phyloP scores from a whole-genome alignment of 148 eudicot species.

The Pouteria glomerata region DNA sequence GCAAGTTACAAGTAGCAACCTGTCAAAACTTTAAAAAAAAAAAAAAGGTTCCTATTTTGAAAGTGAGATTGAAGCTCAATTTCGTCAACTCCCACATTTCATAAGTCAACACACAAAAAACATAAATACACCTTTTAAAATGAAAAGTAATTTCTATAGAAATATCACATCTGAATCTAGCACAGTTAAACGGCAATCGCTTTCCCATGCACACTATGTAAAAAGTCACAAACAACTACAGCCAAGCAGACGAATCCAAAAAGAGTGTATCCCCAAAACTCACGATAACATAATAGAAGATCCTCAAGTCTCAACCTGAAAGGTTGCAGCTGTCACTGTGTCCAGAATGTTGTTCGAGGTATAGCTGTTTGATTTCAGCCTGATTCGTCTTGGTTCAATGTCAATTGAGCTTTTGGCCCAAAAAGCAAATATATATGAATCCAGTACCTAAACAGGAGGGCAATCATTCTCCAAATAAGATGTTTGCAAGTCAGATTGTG shows the following conservation, averaged over 20 bases:
- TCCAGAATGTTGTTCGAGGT: constrained; percentile 80
- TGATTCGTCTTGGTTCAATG: constrained; percentile 64
- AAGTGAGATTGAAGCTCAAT: not conserved
- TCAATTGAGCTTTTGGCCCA: constrained; percentile 83
- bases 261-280: not conserved
- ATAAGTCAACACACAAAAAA: not conserved
- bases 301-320: constrained; percentile 66
- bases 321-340: constrained; percentile 79
- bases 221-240: not conserved
- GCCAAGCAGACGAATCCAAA: not conserved
- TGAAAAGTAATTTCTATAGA: not conserved
- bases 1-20: not conserved
- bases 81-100: not conserved
- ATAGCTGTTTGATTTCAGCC: constrained; percentile 79
- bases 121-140: not conserved
- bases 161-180: not conserved
- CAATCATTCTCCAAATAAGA: not conserved
- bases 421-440: constrained; percentile 82
- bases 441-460: constrained; percentile 48
- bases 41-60: not conserved
- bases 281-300: not conserved
- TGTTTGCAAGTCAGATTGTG: not conserved
- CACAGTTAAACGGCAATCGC: not conserved
- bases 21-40: no score
- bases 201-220: not conserved